phyloP scores from a whole-genome alignment of 2,329 filamentous ascomycete genomes.

The Cercospora berteroae region DNA sequence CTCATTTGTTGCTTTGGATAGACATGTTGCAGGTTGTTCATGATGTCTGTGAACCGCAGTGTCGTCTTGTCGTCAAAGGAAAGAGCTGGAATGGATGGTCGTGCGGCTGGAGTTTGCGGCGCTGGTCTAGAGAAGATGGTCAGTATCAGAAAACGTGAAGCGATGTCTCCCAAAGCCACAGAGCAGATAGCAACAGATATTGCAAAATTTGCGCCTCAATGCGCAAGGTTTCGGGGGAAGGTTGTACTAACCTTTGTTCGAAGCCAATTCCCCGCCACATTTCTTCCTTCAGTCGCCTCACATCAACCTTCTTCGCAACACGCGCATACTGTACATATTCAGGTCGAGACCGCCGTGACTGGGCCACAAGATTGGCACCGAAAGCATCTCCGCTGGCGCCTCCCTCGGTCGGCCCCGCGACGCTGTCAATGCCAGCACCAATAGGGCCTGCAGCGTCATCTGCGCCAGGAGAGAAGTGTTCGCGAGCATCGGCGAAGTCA shows the following conservation, averaged over 20 bases:
- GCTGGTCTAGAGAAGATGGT: constrained; percentile 7
- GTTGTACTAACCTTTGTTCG: constrained; percentile 34
- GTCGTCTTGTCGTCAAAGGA: constrained; percentile 45
- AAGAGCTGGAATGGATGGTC: constrained; percentile 27
- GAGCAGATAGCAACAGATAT: not conserved
- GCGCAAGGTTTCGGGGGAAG: not conserved
- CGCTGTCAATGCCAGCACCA: constrained; percentile 35
- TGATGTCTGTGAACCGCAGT: constrained; percentile 85
- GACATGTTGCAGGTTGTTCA: constrained; percentile 81
- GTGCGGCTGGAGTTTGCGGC: constrained; percentile 17
- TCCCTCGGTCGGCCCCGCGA: constrained; percentile 38
- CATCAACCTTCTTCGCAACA: constrained; percentile 66
- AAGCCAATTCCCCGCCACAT: constrained; percentile 63
- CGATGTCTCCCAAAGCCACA: not conserved
- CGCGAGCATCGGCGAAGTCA: constrained; percentile 76
- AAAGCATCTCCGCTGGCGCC: constrained; percentile 53
- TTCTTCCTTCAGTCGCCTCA: constrained; percentile 62
- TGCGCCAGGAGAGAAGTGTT: constrained; percentile 70
- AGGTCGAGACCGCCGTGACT: constrained; percentile 58
- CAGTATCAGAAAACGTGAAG: not conserved
- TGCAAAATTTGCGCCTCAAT: not conserved
- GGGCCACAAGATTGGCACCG: constrained; percentile 61
- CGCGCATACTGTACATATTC: constrained; percentile 66
- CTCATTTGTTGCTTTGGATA: constrained; percentile 84
- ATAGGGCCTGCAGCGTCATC: constrained; percentile 44